Evolutionary conservation across 768 basidiomycete genomes (phyloP), one percentile per base, ranked within the genome.

Genomic region (Russula emetica): DNA sequence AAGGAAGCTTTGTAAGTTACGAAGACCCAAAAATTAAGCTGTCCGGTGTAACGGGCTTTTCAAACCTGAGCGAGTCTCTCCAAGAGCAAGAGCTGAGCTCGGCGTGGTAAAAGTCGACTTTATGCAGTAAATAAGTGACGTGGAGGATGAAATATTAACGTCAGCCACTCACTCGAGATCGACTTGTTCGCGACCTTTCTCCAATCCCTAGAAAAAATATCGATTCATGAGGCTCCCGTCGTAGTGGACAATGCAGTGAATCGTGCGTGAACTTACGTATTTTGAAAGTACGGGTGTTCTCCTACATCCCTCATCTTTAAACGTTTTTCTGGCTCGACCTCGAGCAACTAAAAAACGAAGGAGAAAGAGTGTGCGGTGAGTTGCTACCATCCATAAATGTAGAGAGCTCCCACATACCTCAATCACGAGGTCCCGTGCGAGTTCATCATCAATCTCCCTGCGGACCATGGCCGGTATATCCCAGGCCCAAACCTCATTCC

Each of bases 401-500:
- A 9, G 5, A 4, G 47, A 36, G 20, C n/a, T 1, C 18, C 40
- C 40, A 55, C 63, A 22, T 14, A 65, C 64, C n/a, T 9, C 26
- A 36, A 49, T 61, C 10, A 65, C 20, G 32, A 65, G 50, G 22
- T 61, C 42, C 50, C n/a, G 64, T 20, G 28, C 28, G 8, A 51
- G 32, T 6, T 44, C 9, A 42, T 61, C 42, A 7, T 52, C 24
- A 18, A 65, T 61, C 22, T 65, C 40, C 22, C 11, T 22, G 32
- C 40, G 55, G 26, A 65, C 34, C 1, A 61, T 65, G 6, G 24
- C n/a, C 2, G 59, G 47, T 30, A 65, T 38, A 47, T 65, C 54
- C 64, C 59, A 56, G 22, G 40, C 47, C 64, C 64, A 65, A 36
- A 65, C 59, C 14, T 65, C 59, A 28, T 65, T 65, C 38, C 36